Evolutionary conservation across 306 rosid species (phyloP), one percentile per base, ranked within the genome.

Genomic region (Sicyos baderoa): DNA sequence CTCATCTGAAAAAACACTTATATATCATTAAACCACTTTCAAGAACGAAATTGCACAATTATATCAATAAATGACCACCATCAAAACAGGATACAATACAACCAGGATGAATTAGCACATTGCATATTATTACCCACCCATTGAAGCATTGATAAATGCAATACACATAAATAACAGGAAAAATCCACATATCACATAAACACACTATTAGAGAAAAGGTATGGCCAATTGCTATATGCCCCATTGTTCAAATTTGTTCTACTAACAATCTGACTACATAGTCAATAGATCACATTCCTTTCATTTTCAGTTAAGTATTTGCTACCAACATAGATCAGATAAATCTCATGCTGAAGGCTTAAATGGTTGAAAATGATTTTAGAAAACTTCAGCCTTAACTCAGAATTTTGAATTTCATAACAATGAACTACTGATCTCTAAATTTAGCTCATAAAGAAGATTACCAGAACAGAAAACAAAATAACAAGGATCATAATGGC

Each of bases 1-100:
- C 82, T 85, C 97, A 74, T 88, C 99, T 93, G 91, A 75, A 79
- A 79, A 79, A 29, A 77, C 57, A 61, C 23, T 27, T 22, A 9
- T 3, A 58, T 62, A 29, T 50, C 18, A 21, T 66, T 45, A 66
- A 22, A 25, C 70, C 55, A 66, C n/a, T 16, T 45, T 50, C 50
- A 54, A 51, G 25, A 69, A 72, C 72, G 71, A 73, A 18, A 11
- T 54, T 58, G 76, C 32, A 45, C 14, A 71, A 13, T 22, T 44
- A 19, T n/a, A 55, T 7, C 9, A 52, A 51, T n/a, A 17, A 2
- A 16, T 42, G 42, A 54, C 19, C 42, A 25, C 14, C 18, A 7
- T 35, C 40, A 56, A 55, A 45, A 22, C 40, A 6, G 29, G 14
- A 47, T 50, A 23, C 14, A 48, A 47, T 50, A 23, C 14, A 48